phyloP scores from a whole-genome alignment of 192 early-diverging fungal species.

The Rhizophagus sp. region DNA sequence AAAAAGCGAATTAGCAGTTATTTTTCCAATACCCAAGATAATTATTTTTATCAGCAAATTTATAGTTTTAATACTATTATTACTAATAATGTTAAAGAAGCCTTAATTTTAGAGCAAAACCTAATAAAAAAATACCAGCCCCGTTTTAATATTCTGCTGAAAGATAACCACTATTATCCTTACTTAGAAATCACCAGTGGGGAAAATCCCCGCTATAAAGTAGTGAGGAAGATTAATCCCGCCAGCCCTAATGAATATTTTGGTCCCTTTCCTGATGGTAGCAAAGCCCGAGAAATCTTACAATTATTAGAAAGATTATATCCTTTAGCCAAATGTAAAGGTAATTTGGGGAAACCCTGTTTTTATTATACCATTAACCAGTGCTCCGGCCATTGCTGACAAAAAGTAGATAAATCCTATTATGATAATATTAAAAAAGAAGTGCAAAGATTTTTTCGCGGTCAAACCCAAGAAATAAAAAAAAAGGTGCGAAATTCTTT shows the following conservation, averaged over 20 bases:
- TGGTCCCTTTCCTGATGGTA: slow-evolving; percentile 1
- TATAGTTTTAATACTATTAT: too few relatives aligned
- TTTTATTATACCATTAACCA: neutral
- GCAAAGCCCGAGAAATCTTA: neutral
- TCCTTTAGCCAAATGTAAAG: neutral
- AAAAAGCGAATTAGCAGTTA: too few relatives aligned
- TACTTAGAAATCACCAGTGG: neutral
- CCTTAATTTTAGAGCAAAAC: too few relatives aligned
- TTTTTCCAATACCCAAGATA: too few relatives aligned
- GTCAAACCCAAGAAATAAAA: neutral
- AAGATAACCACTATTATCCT: too few relatives aligned
- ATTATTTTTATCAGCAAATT: too few relatives aligned
- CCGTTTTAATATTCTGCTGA: too few relatives aligned
- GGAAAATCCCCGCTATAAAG: neutral
- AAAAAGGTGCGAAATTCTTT: neutral
- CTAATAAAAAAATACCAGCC: too few relatives aligned
- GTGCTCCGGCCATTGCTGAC: neutral
- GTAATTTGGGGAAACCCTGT: neutral
- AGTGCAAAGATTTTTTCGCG: neutral
- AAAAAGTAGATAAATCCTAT: neutral
- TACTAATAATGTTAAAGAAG: too few relatives aligned
- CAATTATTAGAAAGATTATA: neutral
- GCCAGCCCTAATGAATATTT: neutral
- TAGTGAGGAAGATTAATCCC: neutral
- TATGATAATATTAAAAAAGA: neutral